Base-by-base conservation (phyloP, 2,329 filamentous ascomycete species). In the Balansia obtecta region DNA sequence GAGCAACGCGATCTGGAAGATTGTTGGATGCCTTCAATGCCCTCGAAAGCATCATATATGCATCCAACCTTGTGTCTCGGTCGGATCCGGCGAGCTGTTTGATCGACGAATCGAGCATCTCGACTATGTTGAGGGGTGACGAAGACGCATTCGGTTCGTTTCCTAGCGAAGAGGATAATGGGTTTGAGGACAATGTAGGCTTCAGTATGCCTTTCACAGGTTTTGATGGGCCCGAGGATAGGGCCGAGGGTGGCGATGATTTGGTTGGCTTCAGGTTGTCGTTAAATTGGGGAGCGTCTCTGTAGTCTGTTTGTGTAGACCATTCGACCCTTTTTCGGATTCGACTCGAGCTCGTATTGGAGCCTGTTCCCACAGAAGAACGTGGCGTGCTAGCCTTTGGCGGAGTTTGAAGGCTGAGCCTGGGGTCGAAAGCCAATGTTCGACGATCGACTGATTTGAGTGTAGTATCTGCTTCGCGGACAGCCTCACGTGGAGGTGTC, bases 61-160 rank as follows among this genome's bases (percentile, higher is more conserved):
- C 88, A 68, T 98, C 93, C 33, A 93, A 68, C 57, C 85, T 85
- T 12, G 80, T 82, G 51, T 82, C 77, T 49, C 84, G 76, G 57
- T 89, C 85, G 32, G 80, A 73, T 20, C 86, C 82, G 38, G 85
- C 86, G 45, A 98, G 76, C 66, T 93, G 86, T 65, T 87, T 83
- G 37, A 88, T 77, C 5, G 88, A 81, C 0, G 88, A 94, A 58
- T 95, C 86, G 56, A 97, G 70, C 83, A 96, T 93, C 58, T 81
- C 81, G 55, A 78, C 76, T 51, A 95, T 82, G 39, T 78, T 83
- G 43, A 76, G 71, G 64, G 57, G 62, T 51, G 54, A 68, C 55
- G 61, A 56, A 39, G 60, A 53, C 27, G 61, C 61, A 58, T 66
- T 58, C 69, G 73, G 56, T 70, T 74, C 52, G 67, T 67, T 54